These are phyloP conservation scores for Perkinsus olseni DNA, from an alignment of 169 alveolate genomes.

Conservation along the genomic window DNA sequence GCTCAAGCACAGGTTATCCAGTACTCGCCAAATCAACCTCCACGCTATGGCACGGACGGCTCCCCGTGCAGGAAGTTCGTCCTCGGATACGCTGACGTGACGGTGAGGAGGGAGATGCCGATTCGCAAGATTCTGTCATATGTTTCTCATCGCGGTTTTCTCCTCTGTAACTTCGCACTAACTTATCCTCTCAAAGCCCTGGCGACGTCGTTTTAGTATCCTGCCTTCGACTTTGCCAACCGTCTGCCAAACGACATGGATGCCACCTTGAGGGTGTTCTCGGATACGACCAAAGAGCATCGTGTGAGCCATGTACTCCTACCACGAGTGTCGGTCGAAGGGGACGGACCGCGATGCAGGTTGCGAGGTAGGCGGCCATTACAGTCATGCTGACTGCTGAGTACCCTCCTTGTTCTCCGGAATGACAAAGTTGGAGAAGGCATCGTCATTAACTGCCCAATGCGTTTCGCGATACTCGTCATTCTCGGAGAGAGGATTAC, in stretches of 20 bases:
- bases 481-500: no score
- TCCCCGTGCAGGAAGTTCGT: neutral
- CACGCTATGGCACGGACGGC: neutral
- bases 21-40: neutral
- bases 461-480: no score
- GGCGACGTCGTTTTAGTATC: neutral
- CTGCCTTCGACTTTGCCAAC: neutral
- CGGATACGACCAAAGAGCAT: neutral
- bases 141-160: no score
- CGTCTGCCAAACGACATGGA: neutral
- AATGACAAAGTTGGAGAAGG: no score
- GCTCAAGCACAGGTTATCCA: neutral
- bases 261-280: neutral
- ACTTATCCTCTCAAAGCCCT: no score
- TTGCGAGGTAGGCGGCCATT: neutral
- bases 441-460: no score
- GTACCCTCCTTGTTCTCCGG: no score
- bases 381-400: no score
- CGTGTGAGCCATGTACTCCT: neutral
- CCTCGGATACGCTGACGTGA: neutral
- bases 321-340: neutral
- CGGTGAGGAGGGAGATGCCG: neutral
- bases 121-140: no score
- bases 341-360: neutral
- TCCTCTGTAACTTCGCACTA: no score